Evolutionary conservation across 192 early-diverging fungal species (phyloP), one percentile per base, ranked within the genome.

Genomic region (Backusella circina): DNA sequence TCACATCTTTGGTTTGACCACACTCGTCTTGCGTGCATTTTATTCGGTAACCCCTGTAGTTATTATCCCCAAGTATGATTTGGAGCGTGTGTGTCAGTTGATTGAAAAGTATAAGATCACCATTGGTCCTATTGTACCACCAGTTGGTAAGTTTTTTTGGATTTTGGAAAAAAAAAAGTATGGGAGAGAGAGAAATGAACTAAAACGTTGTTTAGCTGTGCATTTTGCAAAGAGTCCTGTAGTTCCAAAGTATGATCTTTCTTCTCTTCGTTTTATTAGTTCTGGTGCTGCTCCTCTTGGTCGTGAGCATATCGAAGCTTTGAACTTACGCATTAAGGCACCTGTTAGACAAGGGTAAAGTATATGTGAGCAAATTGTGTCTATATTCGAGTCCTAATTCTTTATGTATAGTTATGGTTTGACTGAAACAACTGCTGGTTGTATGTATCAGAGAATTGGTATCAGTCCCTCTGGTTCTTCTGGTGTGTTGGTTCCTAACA

Each of bases 271-370:
- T 26, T 79, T 77, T 26, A 73, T 94, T 61, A 83, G 88, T 71
- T 92, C 87, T 65, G 95, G 94, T 26, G 95, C 95, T 0, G 97
- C 97, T 2, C 95, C 95, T 5, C 82, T 97, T 12, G 84, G 85
- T 30, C 84, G 83, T 67, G 93, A 95, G 54, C 83, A 96, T 33
- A 83, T 88, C 70, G 67, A 75, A 7, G 85, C 87, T 68, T 83
- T 91, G 8, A 78, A 80, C 65, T 67, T 68, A 33, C 78, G 75
- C 37, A 75, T 92, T 28, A 79, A 80, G 6, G 74, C 84, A 8
- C 80, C 71, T 69, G 76, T 90, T 12, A 79, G 78, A 33, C 84
- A 87, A 86, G 87, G 91, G 23, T 92, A 67, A 35, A 18, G 9
- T 50, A 28, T 57, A 37, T 6, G 8, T 26, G n/a, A 61, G 10